Evolutionary conservation across 2,329 filamentous ascomycete genomes (phyloP), one percentile per base, ranked within the genome.

Genomic region (Hymenoscyphus fructigenus): DNA sequence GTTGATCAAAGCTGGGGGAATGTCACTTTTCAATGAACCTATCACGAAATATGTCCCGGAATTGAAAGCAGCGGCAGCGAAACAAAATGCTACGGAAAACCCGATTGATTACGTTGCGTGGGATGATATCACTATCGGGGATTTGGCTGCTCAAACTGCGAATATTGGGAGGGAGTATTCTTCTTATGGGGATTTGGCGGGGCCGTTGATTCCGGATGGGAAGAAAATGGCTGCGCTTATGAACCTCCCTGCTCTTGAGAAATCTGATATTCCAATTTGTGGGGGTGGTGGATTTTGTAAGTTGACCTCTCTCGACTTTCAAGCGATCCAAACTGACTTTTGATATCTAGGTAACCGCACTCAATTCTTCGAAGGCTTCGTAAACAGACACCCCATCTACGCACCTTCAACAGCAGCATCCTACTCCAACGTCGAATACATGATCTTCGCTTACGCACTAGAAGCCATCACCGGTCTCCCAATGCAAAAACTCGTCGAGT

Each of bases 371-470:
- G 23, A 59, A 36, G 62, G 57, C 4, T 62, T 77, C 12, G 66
- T 72, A 10, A 70, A 71, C n/a, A 70, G 73, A 5, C 66, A 71
- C 53, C 78, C 76, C 0, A 65, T 74, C 10, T 76, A 75, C 57
- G 69, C 75, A 2, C 71, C 75, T 1, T 74, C 70, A 17, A 65
- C 71, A 26, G 74, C 75, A 1, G 76, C 77, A 2, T 72, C 73
- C 1, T 78, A 78, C 65, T 75, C 75, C 61, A 78, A 80, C 62
- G 68, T 75, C 0, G 78, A 75, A 17, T 79, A 71, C 63, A 71
- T 75, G 58, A 72, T 79, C 44, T 68, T 79, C 4, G 71, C 73
- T 1, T 79, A 77, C 60, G 78, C 76, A 12, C 72, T 78, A 12
- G 75, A 79, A 67, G 67, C 67, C 59, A 79, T 80, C 62, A 79